Evolutionary conservation across 495 filamentous ascomycete species (phyloP), one percentile per base, ranked within the genome.

Genomic region (Trypethelium eluteriae): DNA sequence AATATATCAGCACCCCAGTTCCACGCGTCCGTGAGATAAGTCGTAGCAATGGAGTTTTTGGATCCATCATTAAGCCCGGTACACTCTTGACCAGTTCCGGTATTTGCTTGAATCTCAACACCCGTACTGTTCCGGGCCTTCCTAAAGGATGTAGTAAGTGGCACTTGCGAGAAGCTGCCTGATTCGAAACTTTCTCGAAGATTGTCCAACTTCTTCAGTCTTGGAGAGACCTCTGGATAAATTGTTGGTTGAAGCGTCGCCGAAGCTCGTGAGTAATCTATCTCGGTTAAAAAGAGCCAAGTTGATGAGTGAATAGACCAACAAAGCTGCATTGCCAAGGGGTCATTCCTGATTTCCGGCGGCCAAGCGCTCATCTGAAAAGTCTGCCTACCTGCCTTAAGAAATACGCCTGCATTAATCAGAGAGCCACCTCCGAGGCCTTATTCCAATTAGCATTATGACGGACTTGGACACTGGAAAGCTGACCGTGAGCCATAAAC

Each of bases 391-490:
- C 25, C 49, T 53, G 49, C 49, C 49, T 53, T 18, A 2, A 53
- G 49, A 18, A 53, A 53, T 18, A 53, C 49, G 49, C 49, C 49
- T 16, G 49, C 49, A 53, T 53, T 53, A 53, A 53, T 53, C 12
- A 53, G 49, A 53, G 49, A 53, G 25, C 49, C 49, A 18, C 49
- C 49, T 53, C 49, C 49, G 49, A 53, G 49, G 49, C 49, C 49
- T 53, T 53, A 0, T 53, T 53, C 2, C 12, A 53, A 53, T 53
- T 53, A 53, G 49, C 49, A 14, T 18, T 53, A 1, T 2, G 49
- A 53, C 49, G 16, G 25, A 0, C 5, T 18, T 5, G 49, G 49
- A 14, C 49, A 53, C 49, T 53, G 49, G 0, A 53, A 53, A 53
- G 7, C 49, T 18, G 12, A 53, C 49, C 49, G 2, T 18, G 49